phyloP scores from a whole-genome alignment of 306 rosid genomes.

The Fragaria vesca region DNA sequence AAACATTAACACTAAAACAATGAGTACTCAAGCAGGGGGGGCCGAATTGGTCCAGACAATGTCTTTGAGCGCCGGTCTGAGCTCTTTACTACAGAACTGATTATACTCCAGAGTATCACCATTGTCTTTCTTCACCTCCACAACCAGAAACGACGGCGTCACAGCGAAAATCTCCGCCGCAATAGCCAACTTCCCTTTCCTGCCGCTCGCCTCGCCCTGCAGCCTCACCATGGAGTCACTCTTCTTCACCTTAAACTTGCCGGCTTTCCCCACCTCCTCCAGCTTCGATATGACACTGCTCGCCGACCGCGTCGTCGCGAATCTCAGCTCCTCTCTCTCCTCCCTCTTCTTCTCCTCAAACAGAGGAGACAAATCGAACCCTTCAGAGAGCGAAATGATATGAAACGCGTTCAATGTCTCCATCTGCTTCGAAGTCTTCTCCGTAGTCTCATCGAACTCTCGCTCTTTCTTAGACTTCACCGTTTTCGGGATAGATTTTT shows the following conservation, averaged over 20 bases:
- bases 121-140: slow-evolving; percentile 82
- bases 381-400: slow-evolving; percentile 68
- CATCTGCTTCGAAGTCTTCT: slow-evolving; percentile 28
- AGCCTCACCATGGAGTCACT: slow-evolving; percentile 71
- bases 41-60: slow-evolving; percentile 63
- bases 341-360: slow-evolving; percentile 83
- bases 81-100: slow-evolving; percentile 88
- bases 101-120: slow-evolving; percentile 90
- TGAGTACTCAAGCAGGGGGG: slow-evolving; percentile 27
- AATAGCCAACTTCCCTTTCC: slow-evolving; percentile 74
- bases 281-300: slow-evolving; percentile 83
- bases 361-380: slow-evolving; percentile 82
- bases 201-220: slow-evolving; percentile 61
- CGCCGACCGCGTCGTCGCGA: slow-evolving; percentile 73
- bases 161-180: slow-evolving; percentile 82
- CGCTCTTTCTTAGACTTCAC: slow-evolving; percentile 29
- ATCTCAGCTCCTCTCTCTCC: slow-evolving; percentile 80
- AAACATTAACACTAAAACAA: not conserved
- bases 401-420: slow-evolving; percentile 81
- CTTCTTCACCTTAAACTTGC: slow-evolving; percentile 63
- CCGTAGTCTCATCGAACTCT: slow-evolving; percentile 30
- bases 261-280: slow-evolving; percentile 75
- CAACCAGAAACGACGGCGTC: slow-evolving; percentile 77
- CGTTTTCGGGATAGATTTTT: slow-evolving; percentile 51
- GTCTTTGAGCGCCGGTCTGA: slow-evolving; percentile 90